A percentile compares a stretch with the other conserved stretches of the same genome.
Conservation (phyloP, 2,329 filamentous ascomycete genomes). For the Stylonectria norvegica region DNA sequence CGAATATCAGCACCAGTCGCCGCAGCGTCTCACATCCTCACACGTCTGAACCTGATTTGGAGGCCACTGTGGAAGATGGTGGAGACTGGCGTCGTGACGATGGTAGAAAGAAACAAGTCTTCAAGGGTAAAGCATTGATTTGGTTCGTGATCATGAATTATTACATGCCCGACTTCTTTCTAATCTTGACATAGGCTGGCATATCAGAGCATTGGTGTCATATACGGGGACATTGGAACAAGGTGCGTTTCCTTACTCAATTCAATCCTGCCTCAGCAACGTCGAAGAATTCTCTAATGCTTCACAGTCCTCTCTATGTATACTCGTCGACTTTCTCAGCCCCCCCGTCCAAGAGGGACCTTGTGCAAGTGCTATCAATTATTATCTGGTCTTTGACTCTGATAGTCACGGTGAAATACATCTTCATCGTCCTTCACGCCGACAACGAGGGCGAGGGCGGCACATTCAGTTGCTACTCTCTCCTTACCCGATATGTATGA, state of each 20-base stretch:
- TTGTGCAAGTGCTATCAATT: slow-evolving; percentile 63
- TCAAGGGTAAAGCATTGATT: background rate
- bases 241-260: too few species aligned
- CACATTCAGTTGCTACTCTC: slow-evolving; percentile 64
- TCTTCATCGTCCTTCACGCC: slow-evolving; percentile 61
- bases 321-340: slow-evolving; percentile 65
- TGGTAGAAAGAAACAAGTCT: slow-evolving; percentile 3
- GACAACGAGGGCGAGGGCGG: slow-evolving; percentile 71
- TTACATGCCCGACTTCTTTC: background rate
- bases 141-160: background rate
- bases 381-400: slow-evolving; percentile 67
- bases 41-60: background rate
- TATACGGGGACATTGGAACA: slow-evolving; percentile 64
- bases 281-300: background rate
- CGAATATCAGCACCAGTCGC: background rate
- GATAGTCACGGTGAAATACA: slow-evolving; percentile 68
- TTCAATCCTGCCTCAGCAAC: background rate
- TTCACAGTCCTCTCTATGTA: slow-evolving; percentile 70
- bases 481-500: slow-evolving; percentile 59
- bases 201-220: slow-evolving; percentile 57
- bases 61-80: slow-evolving; percentile 1
- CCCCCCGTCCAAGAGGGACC: slow-evolving; percentile 53
- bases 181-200: background rate
- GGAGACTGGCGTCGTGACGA: background rate
- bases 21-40: slow-evolving; percentile 3